These are phyloP conservation scores for Fusarium sp. DNA, from an alignment of 2,329 filamentous ascomycete species.

Conservation along the genomic window DNA sequence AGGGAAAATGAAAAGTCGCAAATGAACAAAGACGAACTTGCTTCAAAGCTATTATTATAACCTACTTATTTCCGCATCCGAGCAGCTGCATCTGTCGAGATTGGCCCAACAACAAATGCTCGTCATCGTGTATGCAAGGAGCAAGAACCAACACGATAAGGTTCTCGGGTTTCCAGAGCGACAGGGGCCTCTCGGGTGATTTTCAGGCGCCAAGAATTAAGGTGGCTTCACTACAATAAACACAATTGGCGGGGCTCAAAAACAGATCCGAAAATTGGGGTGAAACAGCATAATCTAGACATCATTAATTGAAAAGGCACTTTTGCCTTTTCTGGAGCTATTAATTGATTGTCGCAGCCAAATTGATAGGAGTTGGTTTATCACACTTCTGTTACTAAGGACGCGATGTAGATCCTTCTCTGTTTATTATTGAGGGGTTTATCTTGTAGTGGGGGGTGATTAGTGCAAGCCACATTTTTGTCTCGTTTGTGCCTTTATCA, in stretches of 20 bases:
- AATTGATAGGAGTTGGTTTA: rapidly evolving
- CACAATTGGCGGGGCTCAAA: not conserved
- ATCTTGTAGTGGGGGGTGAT: not conserved
- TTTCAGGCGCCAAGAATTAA: not conserved
- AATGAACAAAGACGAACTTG: rapidly evolving
- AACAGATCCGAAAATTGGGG: not conserved
- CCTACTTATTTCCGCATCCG: no score
- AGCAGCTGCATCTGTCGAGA: not conserved
- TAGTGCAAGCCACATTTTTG: not conserved
- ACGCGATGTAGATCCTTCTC: rapidly evolving
- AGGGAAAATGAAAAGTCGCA: rapidly evolving
- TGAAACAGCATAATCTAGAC: not conserved
- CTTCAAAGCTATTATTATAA: not conserved
- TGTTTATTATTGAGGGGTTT: not conserved
- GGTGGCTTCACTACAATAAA: not conserved
- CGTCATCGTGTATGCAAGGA: slow-evolving; percentile 16
- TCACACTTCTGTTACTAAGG: not conserved
- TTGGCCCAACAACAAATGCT: slow-evolving; percentile 12
- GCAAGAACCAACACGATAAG: not conserved
- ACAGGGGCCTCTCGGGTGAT: not conserved
- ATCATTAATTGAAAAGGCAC: not conserved
- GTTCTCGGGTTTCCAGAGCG: slow-evolving; percentile 20
- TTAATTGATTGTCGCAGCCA: rapidly evolving
- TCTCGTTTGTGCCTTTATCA: no score
- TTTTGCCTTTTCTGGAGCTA: rapidly evolving